Percentiles rank a stretch among this genome's conserved stretches.
phyloP scores from a whole-genome alignment of 1,139 yeast species.

The Taphrina deformans region DNA sequence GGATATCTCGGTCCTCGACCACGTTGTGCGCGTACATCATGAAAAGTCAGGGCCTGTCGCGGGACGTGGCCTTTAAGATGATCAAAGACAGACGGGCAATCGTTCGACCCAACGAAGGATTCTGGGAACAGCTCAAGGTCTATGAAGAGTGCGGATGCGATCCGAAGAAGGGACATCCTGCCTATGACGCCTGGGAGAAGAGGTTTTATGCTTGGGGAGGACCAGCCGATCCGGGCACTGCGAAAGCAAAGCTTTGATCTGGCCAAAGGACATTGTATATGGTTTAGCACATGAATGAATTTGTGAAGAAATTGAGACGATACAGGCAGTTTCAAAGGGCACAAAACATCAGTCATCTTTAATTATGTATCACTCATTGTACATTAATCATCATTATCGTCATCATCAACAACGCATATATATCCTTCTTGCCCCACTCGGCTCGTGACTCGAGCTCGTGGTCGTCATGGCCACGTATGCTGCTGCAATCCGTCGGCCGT shows the following conservation, averaged over 20 bases:
- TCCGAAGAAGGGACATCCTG: conserved; percentile 16
- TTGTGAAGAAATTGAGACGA: not conserved
- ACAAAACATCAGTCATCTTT: not conserved
- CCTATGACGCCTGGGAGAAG: conserved; percentile 31
- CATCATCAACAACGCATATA: no score
- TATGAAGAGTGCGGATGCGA: conserved; percentile 18
- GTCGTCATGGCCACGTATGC: no score
- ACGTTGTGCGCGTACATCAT: conserved; percentile 31
- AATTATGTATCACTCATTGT: not conserved
- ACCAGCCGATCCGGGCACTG: conserved; percentile 19
- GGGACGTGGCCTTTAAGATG: conserved; percentile 24
- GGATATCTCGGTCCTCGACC: conserved; percentile 27
- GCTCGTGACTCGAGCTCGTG: no score
- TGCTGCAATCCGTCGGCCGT: no score
- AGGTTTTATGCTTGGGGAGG: conserved; percentile 20
- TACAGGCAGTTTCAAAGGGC: not conserved
- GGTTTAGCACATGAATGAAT: not conserved
- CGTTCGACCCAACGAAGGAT: conserved; percentile 27
- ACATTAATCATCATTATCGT: not conserved
- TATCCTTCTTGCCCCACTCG: no score
- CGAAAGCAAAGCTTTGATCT: not conserved
- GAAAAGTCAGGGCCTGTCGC: conserved; percentile 11
- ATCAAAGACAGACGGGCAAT: conserved; percentile 5
- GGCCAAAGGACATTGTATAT: not conserved
- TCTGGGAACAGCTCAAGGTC: conserved; percentile 24